Evolutionary conservation across 2,329 filamentous ascomycete species (phyloP), one percentile per base, ranked within the genome.

Genomic region (Fusarium sp.): DNA sequence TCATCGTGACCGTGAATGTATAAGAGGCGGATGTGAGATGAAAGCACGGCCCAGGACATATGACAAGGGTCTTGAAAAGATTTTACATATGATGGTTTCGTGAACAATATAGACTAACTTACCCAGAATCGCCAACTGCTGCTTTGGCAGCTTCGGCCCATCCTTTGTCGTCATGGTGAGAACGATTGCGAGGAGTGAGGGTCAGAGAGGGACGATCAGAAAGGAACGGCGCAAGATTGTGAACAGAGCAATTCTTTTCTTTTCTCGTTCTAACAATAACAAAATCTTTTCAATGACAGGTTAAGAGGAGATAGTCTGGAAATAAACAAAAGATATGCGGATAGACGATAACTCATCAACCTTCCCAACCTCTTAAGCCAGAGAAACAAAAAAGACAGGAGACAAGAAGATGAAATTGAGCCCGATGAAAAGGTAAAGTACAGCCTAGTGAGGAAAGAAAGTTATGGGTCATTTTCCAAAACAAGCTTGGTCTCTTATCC

Each of bases 81-180:
- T 41, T 58, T 54, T 62, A 41, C 56, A 30, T 32, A 22, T 20
- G 44, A 24, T 53, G 49, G 0, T 16, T 44, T 2, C 22, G 20
- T 24, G 8, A 8, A 30, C 34, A 30, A 20, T 49, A 46, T 20
- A 10, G 38, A 49, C 30, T 7, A 48, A 68, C 87, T 84, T 86
- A 94, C 92, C 90, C 69, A 97, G 82, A 77, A 97, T 94, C 45
- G 89, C 83, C 76, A 97, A 84, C 82, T 97, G 93, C 85, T 90
- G 88, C 44, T 88, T 84, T 1, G 93, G 93, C 84, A 96, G 85
- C 83, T 90, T 92, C 27, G 89, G 86, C 69, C 78, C 80, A 51
- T 67, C 51, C 27, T 73, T 74, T 53, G 65, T 69, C 45, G 69
- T 58, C 74, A 76, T 76, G n/a, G 53, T 49, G 30, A 66, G 61